Evolutionary conservation across 257 asterid species (phyloP).

Genomic region (Jaltomata sinuosa): DNA sequence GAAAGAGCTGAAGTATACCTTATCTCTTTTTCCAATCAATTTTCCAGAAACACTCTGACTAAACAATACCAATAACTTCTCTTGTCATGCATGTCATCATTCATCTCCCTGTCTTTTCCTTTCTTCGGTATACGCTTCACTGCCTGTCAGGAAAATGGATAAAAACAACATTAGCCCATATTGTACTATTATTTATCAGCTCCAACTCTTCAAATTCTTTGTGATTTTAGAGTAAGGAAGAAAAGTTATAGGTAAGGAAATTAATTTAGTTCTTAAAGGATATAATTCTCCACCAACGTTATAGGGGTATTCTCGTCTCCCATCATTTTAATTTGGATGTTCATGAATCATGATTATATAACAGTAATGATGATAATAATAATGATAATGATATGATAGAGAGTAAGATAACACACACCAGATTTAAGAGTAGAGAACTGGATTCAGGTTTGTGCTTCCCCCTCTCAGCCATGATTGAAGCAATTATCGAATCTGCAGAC

Average conservation of each 20-base stretch:
- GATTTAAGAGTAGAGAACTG: constrained; percentile 38
- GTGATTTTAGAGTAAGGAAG: neutral
- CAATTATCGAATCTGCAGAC: constrained; percentile 72
- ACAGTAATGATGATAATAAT: neutral
- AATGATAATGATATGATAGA: neutral
- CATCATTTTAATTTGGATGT: too few relatives aligned
- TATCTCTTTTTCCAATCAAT: neutral
- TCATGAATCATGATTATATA: too few relatives aligned
- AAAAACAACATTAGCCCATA: neutral
- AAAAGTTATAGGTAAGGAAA: too few relatives aligned
- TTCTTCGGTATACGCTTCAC: neutral
- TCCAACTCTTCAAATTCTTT: too few relatives aligned
- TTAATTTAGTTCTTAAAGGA: too few relatives aligned
- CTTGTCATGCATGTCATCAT: neutral
- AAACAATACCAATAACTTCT: too few relatives aligned
- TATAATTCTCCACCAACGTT: neutral
- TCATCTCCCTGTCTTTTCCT: neutral
- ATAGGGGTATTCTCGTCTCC: too few relatives aligned
- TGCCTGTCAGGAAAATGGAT: neutral
- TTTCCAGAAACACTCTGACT: too few relatives aligned
- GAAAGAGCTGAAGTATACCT: neutral
- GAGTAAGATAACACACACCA: constrained; percentile 38
- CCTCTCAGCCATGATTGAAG: constrained; percentile 73
- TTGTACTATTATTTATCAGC: too few relatives aligned
- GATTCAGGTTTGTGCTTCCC: constrained; percentile 39